Evolutionary conservation across 2,329 filamentous ascomycete species (phyloP), one percentile per base, ranked within the genome.

Genomic region (Colletotrichum sp.): DNA sequence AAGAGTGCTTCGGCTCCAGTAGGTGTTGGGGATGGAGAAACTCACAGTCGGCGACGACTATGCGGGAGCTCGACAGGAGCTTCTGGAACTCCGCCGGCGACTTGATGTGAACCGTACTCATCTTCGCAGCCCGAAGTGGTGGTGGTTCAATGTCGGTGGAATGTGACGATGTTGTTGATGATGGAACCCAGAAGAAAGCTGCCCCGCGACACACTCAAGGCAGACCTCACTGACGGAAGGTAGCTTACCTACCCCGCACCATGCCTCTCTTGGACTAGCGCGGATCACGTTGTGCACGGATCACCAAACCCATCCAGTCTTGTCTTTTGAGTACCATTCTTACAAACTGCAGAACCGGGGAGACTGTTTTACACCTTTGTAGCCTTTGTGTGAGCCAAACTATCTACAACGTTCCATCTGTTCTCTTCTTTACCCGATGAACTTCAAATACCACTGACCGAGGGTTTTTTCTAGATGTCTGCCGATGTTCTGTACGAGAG

Each of bases 41-140:
- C 95, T 90, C 88, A 98, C 96, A 98, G 87, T 98, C 95, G 81
- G 94, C 93, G 71, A 99, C 93, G 57, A 99, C 95, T 76, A 98
- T 92, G 79, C 91, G 92, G 39, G 95, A 96, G 71, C 90, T 92
- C 77, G 90, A 90, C 77, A 98, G 89, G 77, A 97, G 86, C 36
- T 87, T 86, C 80, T 89, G 90, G 81, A 98, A 93, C 82, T 96
- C 92, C 81, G 88, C 87, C 79, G 87, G 86, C 75, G 90, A 91
- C 82, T 85, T 83, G 71, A 86, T 85, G 69, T 76, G 62, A 69
- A 67, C 64, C 30, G 68, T 77, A 64, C 74, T 75, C 77, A 86
- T 83, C 34, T 81, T 79, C 62, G 78, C 62, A 81, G 80, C 66
- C 81, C 81, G 18, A 64, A 69, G 24, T 26, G 49, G 55, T 28